Percentiles rank a stretch among this genome's conserved stretches.
Evolutionary conservation across 345 rosid genomes (phyloP).

Genomic region (Acer saccharum): DNA sequence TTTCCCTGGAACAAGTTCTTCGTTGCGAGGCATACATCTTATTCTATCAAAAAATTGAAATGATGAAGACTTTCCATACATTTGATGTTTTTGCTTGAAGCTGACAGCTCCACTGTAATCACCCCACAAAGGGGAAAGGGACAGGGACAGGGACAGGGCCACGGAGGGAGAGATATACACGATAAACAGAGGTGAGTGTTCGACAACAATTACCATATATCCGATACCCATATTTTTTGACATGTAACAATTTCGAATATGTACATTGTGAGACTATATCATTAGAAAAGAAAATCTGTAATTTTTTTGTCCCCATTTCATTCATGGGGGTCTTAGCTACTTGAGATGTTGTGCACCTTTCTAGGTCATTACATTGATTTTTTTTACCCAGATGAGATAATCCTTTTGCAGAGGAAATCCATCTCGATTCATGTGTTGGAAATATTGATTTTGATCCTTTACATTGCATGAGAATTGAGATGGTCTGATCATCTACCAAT

Average conservation of each 20-base stretch:
- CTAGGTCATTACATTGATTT: not conserved
- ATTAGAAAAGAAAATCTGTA: slow-evolving; percentile 19
- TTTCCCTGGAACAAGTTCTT: slow-evolving; percentile 75
- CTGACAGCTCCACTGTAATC: slow-evolving; percentile 17
- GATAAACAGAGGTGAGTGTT: slow-evolving; percentile 35
- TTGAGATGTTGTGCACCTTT: slow-evolving; percentile 3
- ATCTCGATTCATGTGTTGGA: not conserved
- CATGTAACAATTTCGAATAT: slow-evolving; percentile 16
- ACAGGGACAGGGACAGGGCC: slow-evolving; percentile 11
- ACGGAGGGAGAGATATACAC: slow-evolving; percentile 8
- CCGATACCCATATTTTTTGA: slow-evolving; percentile 24
- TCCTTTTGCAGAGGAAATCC: not conserved
- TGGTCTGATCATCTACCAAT: not conserved
- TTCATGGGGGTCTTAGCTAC: not conserved
- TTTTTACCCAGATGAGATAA: not conserved
- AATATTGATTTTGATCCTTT: not conserved
- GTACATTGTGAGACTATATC: slow-evolving; percentile 24
- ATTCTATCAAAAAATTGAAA: slow-evolving; percentile 67
- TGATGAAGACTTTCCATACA: slow-evolving; percentile 10
- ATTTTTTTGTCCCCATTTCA: slow-evolving; percentile 17
- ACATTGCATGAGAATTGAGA: not conserved
- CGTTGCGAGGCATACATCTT: slow-evolving; percentile 84
- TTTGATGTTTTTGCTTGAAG: slow-evolving; percentile 16
- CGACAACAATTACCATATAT: slow-evolving; percentile 28
- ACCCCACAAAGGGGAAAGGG: slow-evolving; percentile 11